Percentiles rank a stretch among this genome's conserved stretches.
Evolutionary conservation across 495 filamentous ascomycete genomes (phyloP).

Genomic region (Penicillium cataractarum): DNA sequence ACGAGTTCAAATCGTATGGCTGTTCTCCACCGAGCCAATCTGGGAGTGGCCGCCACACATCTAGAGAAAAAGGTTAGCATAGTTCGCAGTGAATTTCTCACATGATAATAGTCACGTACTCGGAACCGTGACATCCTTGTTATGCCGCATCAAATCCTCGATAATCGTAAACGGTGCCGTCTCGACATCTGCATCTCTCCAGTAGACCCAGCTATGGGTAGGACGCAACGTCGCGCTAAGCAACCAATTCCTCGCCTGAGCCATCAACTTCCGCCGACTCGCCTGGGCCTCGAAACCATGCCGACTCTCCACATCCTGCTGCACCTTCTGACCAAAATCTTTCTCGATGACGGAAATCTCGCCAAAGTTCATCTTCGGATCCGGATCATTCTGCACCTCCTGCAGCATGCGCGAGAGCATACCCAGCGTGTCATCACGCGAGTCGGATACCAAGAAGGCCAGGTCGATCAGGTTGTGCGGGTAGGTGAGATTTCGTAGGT

Average conservation of each 20-base stretch:
- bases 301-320: slow-evolving; percentile 96
- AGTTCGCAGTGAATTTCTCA: neutral
- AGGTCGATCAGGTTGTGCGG: slow-evolving; percentile 95
- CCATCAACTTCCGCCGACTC: slow-evolving; percentile 92
- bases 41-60: slow-evolving; percentile 97
- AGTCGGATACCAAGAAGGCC: slow-evolving; percentile 96
- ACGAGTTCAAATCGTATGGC: slow-evolving; percentile 98
- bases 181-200: slow-evolving; percentile 98
- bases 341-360: slow-evolving; percentile 99
- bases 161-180: slow-evolving; percentile 95
- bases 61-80: slow-evolving; percentile 46
- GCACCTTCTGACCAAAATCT: slow-evolving; percentile 97
- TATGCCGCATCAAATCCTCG: slow-evolving; percentile 97
- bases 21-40: slow-evolving; percentile 99
- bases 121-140: slow-evolving; percentile 98
- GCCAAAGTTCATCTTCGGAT: slow-evolving; percentile 82
- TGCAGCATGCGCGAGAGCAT: slow-evolving; percentile 73
- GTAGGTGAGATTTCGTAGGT: slow-evolving; percentile 95
- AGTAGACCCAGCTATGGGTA: slow-evolving; percentile 99
- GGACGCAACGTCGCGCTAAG: slow-evolving; percentile 91
- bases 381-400: slow-evolving; percentile 77
- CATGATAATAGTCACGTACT: slow-evolving; percentile 66
- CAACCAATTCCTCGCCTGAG: slow-evolving; percentile 96
- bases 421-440: slow-evolving; percentile 85
- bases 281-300: slow-evolving; percentile 98